phyloP scores from a whole-genome alignment of 495 filamentous ascomycete species.

The Geopyxis carbonaria region DNA sequence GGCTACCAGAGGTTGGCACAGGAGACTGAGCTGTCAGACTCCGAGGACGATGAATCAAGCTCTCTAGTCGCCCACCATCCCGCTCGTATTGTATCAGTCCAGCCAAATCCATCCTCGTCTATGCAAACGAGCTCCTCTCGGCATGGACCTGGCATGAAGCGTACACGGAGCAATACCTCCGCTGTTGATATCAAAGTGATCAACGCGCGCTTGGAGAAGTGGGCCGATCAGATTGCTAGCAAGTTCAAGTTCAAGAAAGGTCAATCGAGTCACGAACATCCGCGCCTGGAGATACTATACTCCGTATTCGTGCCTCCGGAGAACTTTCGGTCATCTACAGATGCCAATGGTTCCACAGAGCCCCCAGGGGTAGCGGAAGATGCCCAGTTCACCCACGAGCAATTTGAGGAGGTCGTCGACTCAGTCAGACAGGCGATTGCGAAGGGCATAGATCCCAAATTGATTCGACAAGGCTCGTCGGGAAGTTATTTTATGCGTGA shows the following conservation, averaged over 20 bases:
- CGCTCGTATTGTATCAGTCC: conserved; percentile 20
- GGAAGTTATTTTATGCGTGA: conserved; percentile 96
- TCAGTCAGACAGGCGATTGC: conserved; percentile 80
- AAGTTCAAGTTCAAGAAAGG: conserved; percentile 90
- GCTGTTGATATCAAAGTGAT: conserved; percentile 98
- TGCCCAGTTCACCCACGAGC: conserved; percentile 36
- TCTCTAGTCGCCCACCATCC: conserved; percentile 16
- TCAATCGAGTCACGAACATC: conserved; percentile 31
- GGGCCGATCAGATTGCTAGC: conserved; percentile 95
- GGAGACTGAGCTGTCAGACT: conserved; percentile 22
- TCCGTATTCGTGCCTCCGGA: conserved; percentile 89
- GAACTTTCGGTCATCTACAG: conserved; percentile 60
- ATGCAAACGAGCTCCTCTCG: conserved; percentile 11
- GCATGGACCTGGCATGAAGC: not conserved
- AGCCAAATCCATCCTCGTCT: conserved; percentile 18
- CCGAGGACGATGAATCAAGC: conserved; percentile 21
- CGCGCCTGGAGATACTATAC: conserved; percentile 76
- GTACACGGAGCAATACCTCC: conserved; percentile 54
- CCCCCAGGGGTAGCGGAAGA: conserved; percentile 29
- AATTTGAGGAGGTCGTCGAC: conserved; percentile 81
- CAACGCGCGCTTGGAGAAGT: conserved; percentile 86
- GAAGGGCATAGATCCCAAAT: conserved; percentile 76
- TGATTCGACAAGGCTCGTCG: conserved; percentile 93
- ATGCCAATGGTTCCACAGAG: conserved; percentile 43
- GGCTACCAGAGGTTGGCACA: conserved; percentile 25